Evolutionary conservation across 148 eudicot species (phyloP).

Genomic region (Fagopyrum esculentum): DNA sequence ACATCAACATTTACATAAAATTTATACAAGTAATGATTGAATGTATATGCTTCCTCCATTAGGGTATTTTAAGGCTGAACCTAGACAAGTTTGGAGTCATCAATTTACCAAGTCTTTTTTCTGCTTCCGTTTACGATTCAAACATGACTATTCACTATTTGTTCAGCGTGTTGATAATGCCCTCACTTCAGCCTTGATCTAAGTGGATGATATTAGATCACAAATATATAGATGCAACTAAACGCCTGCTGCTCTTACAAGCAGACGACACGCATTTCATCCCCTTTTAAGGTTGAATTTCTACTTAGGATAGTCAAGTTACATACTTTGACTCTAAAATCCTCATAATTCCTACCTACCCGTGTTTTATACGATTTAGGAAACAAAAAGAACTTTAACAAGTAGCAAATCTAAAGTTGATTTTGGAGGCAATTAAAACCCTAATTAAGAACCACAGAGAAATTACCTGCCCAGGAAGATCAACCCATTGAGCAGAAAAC

Average conservation of each 20-base stretch:
- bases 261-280: not conserved
- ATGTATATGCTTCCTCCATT: too few species aligned
- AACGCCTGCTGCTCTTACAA: not conserved
- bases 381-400: not conserved
- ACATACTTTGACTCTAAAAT: not conserved
- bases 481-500: conserved; percentile 79
- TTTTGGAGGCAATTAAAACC: not conserved
- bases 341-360: not conserved
- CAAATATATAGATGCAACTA: not conserved
- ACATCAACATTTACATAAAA: too few species aligned
- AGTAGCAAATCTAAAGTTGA: not conserved
- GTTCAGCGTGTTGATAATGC: too few species aligned
- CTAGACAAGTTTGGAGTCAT: too few species aligned
- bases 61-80: too few species aligned
- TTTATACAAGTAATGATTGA: too few species aligned
- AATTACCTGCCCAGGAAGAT: conserved; percentile 81
- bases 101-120: too few species aligned
- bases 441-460: not conserved
- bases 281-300: not conserved
- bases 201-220: not conserved
- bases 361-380: not conserved
- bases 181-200: too few species aligned
- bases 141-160: too few species aligned
- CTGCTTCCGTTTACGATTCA: too few species aligned
- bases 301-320: not conserved